These are phyloP conservation scores for Hammondia hammondi DNA, from an alignment of 169 alveolate species.

Conservation along the genomic window DNA sequence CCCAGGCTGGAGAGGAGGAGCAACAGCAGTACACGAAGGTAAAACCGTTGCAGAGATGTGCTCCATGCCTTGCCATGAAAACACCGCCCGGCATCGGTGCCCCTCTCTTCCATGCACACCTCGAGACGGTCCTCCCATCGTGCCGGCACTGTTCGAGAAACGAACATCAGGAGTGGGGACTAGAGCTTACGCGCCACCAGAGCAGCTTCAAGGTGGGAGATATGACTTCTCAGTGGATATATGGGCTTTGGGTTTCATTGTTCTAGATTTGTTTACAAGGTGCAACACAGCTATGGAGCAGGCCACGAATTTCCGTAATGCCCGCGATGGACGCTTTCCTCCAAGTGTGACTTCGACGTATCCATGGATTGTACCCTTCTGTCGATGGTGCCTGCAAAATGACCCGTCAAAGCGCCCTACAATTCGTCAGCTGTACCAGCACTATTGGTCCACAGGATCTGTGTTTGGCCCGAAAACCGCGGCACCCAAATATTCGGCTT, in stretches of 20 bases:
- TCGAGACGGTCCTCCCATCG: not conserved
- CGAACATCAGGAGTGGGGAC: constrained; percentile 77
- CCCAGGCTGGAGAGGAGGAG: too few species aligned
- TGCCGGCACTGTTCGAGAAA: constrained; percentile 27
- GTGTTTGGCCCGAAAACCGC: not conserved
- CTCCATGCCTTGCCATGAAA: not conserved
- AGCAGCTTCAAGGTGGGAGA: constrained; percentile 73
- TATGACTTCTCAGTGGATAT: constrained; percentile 75
- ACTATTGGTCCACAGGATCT: constrained; percentile 2
- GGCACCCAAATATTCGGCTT: too few species aligned
- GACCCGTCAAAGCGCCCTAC: constrained; percentile 41
- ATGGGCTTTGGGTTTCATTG: constrained; percentile 75
- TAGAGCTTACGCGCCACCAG: constrained; percentile 77
- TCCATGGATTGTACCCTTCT: constrained; percentile 39
- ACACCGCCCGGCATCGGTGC: not conserved
- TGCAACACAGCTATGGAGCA: constrained; percentile 76
- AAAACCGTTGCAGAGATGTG: not conserved
- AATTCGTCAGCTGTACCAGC: not conserved
- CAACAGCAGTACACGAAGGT: not conserved
- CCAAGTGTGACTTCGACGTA: not conserved
- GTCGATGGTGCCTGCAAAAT: constrained; percentile 31
- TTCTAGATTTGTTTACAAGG: constrained; percentile 71
- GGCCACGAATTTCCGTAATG: constrained; percentile 67
- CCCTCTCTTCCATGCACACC: not conserved
- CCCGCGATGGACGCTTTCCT: constrained; percentile 68